Conservation (phyloP, 1,284 basidiomycete genomes). For the Boletellus sp. region DNA sequence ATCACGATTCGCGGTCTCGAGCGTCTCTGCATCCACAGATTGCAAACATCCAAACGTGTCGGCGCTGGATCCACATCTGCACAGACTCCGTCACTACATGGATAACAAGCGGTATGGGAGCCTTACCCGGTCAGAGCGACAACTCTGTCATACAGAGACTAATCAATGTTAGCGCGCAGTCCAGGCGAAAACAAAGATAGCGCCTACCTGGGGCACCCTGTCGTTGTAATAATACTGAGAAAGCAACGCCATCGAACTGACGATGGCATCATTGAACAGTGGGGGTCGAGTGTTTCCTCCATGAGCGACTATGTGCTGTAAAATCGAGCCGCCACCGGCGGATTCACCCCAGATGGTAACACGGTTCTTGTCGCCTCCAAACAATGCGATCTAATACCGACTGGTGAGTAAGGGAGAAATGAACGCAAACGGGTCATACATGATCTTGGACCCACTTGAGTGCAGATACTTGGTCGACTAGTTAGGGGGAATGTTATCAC, state of each 20-base stretch:
- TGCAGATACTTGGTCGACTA: constrained; percentile 31
- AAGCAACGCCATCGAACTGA: constrained; percentile 25
- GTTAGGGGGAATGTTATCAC: background rate
- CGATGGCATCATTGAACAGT: constrained; percentile 24
- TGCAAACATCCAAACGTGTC: constrained; percentile 31
- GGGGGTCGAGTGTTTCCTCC: constrained; percentile 19
- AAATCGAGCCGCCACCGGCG: constrained; percentile 21
- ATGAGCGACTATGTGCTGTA: constrained; percentile 20
- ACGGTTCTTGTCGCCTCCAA: constrained; percentile 26
- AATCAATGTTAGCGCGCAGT: background rate
- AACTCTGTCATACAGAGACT: constrained; percentile 23
- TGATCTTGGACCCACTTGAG: constrained; percentile 32
- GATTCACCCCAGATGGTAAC: constrained; percentile 33
- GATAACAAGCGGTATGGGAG: background rate
- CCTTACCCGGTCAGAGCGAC: constrained; percentile 14
- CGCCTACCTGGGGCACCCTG: constrained; percentile 14
- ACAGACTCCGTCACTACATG: background rate
- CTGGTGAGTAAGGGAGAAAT: background rate
- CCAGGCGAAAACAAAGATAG: background rate
- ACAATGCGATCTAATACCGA: constrained; percentile 20
- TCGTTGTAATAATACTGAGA: constrained; percentile 30
- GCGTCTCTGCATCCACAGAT: constrained; percentile 11
- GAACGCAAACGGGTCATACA: constrained; percentile 10
- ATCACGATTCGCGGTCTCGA: constrained; percentile 20
- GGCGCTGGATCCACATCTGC: constrained; percentile 22